phyloP scores from a whole-genome alignment of 176 grass and related monocot genomes.

The Oryza glumipatula region DNA sequence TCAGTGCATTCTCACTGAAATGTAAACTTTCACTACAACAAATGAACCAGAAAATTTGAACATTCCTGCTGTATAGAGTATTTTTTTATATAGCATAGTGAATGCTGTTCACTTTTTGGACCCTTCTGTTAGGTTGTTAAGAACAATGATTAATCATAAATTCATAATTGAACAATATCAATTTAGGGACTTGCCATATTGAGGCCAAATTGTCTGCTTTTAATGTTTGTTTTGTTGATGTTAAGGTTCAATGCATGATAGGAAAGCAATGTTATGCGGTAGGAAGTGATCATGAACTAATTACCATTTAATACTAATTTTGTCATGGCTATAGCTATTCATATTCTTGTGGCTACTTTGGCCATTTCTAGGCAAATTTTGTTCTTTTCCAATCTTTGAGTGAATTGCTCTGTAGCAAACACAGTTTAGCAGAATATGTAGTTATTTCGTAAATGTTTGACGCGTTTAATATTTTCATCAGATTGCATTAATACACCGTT shows the following conservation, averaged over 20 bases:
- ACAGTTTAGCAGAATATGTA: background rate
- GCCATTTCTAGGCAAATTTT: slow-evolving; percentile 26
- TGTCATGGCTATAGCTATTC: background rate
- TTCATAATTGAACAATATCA: slow-evolving; percentile 1
- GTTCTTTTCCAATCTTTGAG: slow-evolving; percentile 2
- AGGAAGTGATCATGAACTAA: background rate
- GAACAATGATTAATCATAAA: slow-evolving; percentile 3
- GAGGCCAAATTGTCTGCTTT: background rate
- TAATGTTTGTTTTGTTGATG: background rate
- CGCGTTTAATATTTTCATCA: background rate
- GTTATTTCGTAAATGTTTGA: background rate
- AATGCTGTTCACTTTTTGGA: background rate
- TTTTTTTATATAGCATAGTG: background rate
- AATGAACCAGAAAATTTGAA: background rate
- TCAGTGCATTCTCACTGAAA: background rate
- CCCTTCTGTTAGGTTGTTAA: background rate
- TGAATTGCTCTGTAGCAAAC: background rate
- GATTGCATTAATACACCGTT: background rate
- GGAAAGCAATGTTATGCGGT: slow-evolving; percentile 1
- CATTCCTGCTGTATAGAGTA: background rate
- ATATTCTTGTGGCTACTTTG: background rate
- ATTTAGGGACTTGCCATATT: background rate
- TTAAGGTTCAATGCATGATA: background rate
- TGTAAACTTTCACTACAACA: background rate
- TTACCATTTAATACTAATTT: slow-evolving; percentile 17